Evolutionary conservation across 2,329 filamentous ascomycete species (phyloP).

Genomic region (Hysterium pulicare): DNA sequence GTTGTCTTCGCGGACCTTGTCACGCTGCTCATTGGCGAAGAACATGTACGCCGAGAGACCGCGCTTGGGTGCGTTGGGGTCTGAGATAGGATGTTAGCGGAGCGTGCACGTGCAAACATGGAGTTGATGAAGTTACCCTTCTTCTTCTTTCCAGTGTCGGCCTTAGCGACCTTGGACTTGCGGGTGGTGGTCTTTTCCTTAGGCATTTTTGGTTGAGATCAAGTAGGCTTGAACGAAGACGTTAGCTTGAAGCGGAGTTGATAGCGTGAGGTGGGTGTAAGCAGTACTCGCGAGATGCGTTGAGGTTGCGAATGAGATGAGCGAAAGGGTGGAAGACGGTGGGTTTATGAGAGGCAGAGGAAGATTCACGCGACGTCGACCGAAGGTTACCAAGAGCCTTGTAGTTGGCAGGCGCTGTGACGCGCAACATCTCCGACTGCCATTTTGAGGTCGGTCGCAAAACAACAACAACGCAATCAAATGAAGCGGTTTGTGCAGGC

Average conservation of each 20-base stretch:
- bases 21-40: slow-evolving; percentile 99
- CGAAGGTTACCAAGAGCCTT: not conserved
- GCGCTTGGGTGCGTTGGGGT: slow-evolving; percentile 98
- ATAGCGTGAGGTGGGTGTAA: not conserved
- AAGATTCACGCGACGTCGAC: not conserved
- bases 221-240: slow-evolving; percentile 1
- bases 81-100: too few relatives aligned
- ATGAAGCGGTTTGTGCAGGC: not conserved
- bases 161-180: slow-evolving; percentile 57
- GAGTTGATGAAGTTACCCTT: slow-evolving; percentile 61
- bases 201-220: slow-evolving; percentile 55
- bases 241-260: slow-evolving; percentile 2
- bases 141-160: slow-evolving; percentile 63
- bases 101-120: too few relatives aligned
- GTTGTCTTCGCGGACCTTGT: slow-evolving; percentile 97
- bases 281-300: slow-evolving; percentile 5
- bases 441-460: slow-evolving; percentile 5
- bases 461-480: slow-evolving; percentile 3
- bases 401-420: slow-evolving; percentile 7
- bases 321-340: slow-evolving; percentile 4
- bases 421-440: slow-evolving; percentile 3
- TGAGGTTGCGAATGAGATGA: slow-evolving; percentile 5
- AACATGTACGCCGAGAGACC: slow-evolving; percentile 99
- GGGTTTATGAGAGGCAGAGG: slow-evolving; percentile 2
- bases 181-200: slow-evolving; percentile 63